phyloP scores from a whole-genome alignment of 1,139 yeast genomes.

The Candida frijolesensis region DNA sequence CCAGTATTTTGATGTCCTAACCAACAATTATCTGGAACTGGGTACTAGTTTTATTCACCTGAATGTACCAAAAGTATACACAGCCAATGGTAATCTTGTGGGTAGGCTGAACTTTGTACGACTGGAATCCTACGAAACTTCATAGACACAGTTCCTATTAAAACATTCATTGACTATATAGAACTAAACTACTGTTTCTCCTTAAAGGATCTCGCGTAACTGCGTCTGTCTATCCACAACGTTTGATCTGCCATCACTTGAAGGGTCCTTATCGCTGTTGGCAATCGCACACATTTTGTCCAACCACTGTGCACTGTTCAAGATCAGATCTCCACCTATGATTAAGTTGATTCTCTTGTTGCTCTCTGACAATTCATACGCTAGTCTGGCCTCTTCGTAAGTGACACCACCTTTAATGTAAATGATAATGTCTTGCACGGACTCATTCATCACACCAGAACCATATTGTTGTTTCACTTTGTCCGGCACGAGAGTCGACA shows the following conservation, averaged over 20 bases:
- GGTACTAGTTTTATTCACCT: no score
- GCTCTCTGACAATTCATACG: conserved; percentile 66
- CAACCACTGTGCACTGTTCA: conserved; percentile 46
- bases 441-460: conserved; percentile 13
- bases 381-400: conserved; percentile 84
- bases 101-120: no score
- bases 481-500: conserved; percentile 47
- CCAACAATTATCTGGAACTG: no score
- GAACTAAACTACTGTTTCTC: no score
- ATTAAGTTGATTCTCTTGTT: conserved; percentile 52
- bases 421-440: conserved; percentile 75
- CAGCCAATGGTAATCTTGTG: no score
- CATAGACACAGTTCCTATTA: no score
- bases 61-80: no score
- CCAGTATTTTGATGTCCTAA: no score
- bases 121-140: no score
- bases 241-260: neutral
- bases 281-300: neutral
- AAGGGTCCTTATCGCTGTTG: neutral
- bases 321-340: conserved; percentile 76
- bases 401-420: conserved; percentile 91
- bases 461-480: conserved; percentile 40
- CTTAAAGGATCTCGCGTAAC: conserved; percentile 3
- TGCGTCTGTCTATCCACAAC: conserved; percentile 4
- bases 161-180: neutral